Percentiles rank a stretch among this genome's conserved stretches.
Conservation (phyloP, 164 flowering plant genomes). For the Berberis vulgaris region DNA sequence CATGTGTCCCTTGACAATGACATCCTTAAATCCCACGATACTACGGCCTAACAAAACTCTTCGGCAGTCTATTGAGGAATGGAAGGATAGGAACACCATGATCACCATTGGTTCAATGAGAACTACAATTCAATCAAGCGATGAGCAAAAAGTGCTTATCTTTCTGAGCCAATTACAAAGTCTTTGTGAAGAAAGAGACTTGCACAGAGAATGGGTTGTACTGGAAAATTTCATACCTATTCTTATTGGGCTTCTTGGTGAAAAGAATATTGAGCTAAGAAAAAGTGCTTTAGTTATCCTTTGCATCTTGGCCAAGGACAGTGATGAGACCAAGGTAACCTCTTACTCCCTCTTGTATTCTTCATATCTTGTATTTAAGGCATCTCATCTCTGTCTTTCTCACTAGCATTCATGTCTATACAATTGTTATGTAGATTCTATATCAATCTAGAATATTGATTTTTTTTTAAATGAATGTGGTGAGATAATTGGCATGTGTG, state of each 20-base stretch:
- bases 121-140: constrained; percentile 28
- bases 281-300: constrained; percentile 41
- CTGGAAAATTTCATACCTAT: constrained; percentile 51
- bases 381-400: background rate
- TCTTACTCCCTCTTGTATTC: constrained; percentile 2
- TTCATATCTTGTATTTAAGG: too few species aligned
- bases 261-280: constrained; percentile 38
- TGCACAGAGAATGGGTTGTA: constrained; percentile 59
- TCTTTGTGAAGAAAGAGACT: constrained; percentile 49
- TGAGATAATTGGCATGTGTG: too few species aligned
- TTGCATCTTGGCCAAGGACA: constrained; percentile 40
- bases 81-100: constrained; percentile 71
- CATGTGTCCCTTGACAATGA: constrained; percentile 52
- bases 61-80: constrained; percentile 72
- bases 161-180: constrained; percentile 39
- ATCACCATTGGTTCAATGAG: constrained; percentile 49
- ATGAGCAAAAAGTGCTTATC: constrained; percentile 40
- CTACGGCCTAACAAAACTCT: constrained; percentile 62
- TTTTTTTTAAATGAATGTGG: too few species aligned
- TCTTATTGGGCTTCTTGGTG: constrained; percentile 38
- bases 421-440: background rate
- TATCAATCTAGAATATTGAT: background rate
- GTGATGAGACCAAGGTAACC: constrained; percentile 52
- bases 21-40: constrained; percentile 27
- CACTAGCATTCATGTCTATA: background rate